These are phyloP conservation scores for Jamesozyma spencerorum DNA, from an alignment of 805 yeast species.

Conservation along the genomic window DNA sequence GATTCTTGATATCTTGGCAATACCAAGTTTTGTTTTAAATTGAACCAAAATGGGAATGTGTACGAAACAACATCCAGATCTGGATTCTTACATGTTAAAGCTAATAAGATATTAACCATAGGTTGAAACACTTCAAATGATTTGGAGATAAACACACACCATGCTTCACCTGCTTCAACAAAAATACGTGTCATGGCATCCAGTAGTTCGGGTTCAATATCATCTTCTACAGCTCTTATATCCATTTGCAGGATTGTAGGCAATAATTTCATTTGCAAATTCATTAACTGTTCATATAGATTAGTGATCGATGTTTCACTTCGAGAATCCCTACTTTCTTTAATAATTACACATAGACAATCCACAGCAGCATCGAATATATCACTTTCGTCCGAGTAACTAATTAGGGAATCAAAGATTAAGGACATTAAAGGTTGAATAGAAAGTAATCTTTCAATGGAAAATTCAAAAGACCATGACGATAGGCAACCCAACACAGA, in stretches of 20 bases:
- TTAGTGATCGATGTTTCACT: conserved; percentile 53
- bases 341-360: conserved; percentile 70
- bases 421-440: conserved; percentile 56
- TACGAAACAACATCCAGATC: conserved; percentile 85
- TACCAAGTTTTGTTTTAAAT: conserved; percentile 53
- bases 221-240: conserved; percentile 35
- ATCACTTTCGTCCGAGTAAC: conserved; percentile 34
- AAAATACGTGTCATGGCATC: conserved; percentile 67
- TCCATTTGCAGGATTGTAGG: conserved; percentile 24
- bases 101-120: conserved; percentile 62
- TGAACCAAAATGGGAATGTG: conserved; percentile 89
- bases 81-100: conserved; percentile 61
- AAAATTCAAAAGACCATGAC: conserved; percentile 86
- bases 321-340: conserved; percentile 73
- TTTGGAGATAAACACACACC: conserved; percentile 81
- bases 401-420: conserved; percentile 51
- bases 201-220: conserved; percentile 45
- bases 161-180: conserved; percentile 89
- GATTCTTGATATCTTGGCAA: conserved; percentile 27
- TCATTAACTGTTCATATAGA: conserved; percentile 59
- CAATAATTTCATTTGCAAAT: conserved; percentile 44
- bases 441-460: conserved; percentile 57
- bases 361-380: conserved; percentile 81
- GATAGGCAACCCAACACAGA: conserved; percentile 64
- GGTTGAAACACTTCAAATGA: conserved; percentile 61